Evolutionary conservation across 495 filamentous ascomycete genomes (phyloP).

Genomic region (Cairneyella variabilis): DNA sequence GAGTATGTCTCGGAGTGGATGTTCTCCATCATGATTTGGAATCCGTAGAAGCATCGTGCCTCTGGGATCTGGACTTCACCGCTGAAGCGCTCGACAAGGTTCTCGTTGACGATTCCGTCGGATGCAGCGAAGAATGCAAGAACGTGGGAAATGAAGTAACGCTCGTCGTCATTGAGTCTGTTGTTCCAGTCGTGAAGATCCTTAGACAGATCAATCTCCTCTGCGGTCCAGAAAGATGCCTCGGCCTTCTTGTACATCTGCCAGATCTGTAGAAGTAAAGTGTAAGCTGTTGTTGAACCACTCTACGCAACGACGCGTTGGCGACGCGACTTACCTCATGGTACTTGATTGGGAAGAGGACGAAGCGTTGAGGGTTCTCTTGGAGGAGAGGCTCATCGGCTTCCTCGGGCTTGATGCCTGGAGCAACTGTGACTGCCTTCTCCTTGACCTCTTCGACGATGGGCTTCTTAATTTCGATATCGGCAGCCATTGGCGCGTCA

Average conservation of each 20-base stretch:
- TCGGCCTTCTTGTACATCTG: conserved; percentile 99
- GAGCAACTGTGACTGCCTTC: conserved; percentile 46
- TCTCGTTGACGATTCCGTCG: conserved; percentile 99
- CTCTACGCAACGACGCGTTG: conserved; percentile 64
- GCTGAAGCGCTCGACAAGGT: conserved; percentile 96
- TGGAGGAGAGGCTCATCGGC: conserved; percentile 85
- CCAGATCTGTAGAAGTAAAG: conserved; percentile 69
- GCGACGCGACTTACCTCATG: conserved; percentile 78
- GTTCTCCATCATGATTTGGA: conserved; percentile 99
- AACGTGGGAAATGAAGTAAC: conserved; percentile 96
- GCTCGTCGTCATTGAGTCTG: conserved; percentile 91
- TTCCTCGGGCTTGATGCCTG: conserved; percentile 66
- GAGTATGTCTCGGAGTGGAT: conserved; percentile 99
- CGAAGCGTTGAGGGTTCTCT: conserved; percentile 95
- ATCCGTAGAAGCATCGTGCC: conserved; percentile 99
- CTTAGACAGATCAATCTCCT: conserved; percentile 98
- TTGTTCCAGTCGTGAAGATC: conserved; percentile 99
- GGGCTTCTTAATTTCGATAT: conserved; percentile 47
- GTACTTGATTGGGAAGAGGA: conserved; percentile 98
- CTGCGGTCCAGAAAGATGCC: conserved; percentile 99
- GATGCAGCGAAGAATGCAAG: conserved; percentile 99
- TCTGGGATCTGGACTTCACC: conserved; percentile 96
- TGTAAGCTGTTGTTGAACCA: conserved; percentile 38
- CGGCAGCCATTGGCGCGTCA: conserved; percentile 50
- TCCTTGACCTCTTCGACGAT: conserved; percentile 46